Conservation (phyloP, 129 eudicot species). For the Ambrosia trifida region DNA sequence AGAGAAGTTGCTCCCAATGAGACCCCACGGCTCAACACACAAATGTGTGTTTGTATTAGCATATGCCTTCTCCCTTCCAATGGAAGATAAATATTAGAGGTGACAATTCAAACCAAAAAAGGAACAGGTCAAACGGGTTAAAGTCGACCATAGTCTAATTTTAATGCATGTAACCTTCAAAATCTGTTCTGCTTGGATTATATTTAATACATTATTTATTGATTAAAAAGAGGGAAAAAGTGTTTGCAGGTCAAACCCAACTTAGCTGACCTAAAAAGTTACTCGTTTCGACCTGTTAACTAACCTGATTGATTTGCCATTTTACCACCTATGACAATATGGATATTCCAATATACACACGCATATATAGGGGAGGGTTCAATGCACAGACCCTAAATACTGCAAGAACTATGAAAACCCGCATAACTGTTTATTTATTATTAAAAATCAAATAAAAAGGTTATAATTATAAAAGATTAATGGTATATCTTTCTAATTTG, state of each 20-base stretch:
- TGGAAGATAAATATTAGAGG: neutral
- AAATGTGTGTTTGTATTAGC: neutral
- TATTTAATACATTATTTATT: neutral
- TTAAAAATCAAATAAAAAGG: too few relatives aligned
- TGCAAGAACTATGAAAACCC: too few relatives aligned
- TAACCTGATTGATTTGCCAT: neutral
- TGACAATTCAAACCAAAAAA: neutral
- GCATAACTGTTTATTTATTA: too few relatives aligned
- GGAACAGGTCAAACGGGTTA: neutral
- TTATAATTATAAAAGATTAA: too few relatives aligned
- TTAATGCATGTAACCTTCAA: neutral
- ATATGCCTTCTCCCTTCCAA: neutral
- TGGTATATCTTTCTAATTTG: too few relatives aligned
- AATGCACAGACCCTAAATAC: too few relatives aligned
- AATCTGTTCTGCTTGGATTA: neutral
- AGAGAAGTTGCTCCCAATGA: too few relatives aligned
- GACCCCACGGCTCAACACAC: too few relatives aligned
- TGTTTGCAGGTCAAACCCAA: constrained; percentile 1
- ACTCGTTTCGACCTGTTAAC: neutral
- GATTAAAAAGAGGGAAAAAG: neutral
- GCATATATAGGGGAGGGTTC: too few relatives aligned
- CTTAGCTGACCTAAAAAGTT: neutral
- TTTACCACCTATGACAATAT: neutral
- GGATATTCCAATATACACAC: neutral
- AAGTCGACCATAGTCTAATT: neutral